These are phyloP conservation scores for Umbilicus rupestris DNA, from an alignment of 164 flowering plant species.

Conservation along the genomic window DNA sequence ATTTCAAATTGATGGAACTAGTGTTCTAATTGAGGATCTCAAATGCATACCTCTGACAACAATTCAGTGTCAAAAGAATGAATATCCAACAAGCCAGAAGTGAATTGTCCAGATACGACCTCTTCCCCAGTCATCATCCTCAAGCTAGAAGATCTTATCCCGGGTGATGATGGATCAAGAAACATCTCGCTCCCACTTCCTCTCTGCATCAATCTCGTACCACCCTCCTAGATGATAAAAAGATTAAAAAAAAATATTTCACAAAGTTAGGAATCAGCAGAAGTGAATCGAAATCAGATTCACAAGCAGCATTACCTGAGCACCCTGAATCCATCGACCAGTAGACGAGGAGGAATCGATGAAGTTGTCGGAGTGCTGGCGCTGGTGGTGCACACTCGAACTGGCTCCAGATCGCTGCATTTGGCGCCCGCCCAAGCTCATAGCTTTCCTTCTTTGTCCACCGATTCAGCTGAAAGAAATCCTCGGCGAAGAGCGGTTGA, in stretches of 20 bases:
- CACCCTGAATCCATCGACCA: neutral
- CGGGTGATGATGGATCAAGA: constrained; percentile 21
- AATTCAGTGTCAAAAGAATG: constrained; percentile 46
- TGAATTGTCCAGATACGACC: constrained; percentile 23
- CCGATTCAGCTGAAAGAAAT: no score
- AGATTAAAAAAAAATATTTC: neutral
- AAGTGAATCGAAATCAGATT: neutral
- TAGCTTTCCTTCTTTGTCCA: neutral
- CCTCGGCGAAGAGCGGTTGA: no score
- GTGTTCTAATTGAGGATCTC: neutral
- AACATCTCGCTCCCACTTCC: neutral
- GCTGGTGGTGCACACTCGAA: constrained; percentile 22
- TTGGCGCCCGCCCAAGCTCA: constrained; percentile 31
- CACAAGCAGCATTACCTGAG: neutral
- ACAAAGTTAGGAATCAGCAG: neutral
- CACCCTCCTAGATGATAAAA: neutral
- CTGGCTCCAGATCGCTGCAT: constrained; percentile 26
- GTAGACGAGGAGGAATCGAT: constrained; percentile 14
- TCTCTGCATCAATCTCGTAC: neutral
- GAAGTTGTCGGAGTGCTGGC: constrained; percentile 28
- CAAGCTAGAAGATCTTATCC: constrained; percentile 22
- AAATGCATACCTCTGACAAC: constrained; percentile 26
- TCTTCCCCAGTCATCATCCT: constrained; percentile 20
- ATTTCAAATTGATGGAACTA: neutral
- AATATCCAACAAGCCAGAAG: constrained; percentile 43